phyloP scores from a whole-genome alignment of 768 basidiomycete genomes.

The Tylopilus vinaceipallidus region DNA sequence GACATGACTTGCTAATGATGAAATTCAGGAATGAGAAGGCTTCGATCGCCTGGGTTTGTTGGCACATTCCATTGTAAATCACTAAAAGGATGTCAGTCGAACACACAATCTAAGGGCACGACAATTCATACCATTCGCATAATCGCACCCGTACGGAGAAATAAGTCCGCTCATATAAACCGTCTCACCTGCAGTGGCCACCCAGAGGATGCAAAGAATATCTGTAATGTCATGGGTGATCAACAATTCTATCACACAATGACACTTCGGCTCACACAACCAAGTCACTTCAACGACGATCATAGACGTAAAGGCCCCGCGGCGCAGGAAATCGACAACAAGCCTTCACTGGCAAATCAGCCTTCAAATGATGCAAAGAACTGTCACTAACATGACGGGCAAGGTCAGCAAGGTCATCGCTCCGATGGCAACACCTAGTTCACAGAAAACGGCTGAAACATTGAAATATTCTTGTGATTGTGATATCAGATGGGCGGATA shows the following conservation, averaged over 20 bases:
- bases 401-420: slow-evolving; percentile 31
- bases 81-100: slow-evolving; percentile 11
- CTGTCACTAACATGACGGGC: slow-evolving; percentile 24
- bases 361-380: neutral
- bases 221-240: slow-evolving; percentile 18
- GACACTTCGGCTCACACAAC: slow-evolving; percentile 30
- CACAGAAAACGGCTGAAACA: slow-evolving; percentile 21
- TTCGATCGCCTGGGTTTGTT: slow-evolving; percentile 30
- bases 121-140: slow-evolving; percentile 2
- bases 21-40: slow-evolving; percentile 40
- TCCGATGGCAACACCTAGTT: slow-evolving; percentile 30
- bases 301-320: slow-evolving; percentile 39
- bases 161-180: neutral
- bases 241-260: neutral
- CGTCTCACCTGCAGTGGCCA: slow-evolving; percentile 34
- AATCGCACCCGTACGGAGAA: slow-evolving; percentile 14
- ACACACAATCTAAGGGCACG: neutral
- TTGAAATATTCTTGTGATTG: slow-evolving; percentile 10
- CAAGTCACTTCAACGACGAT: slow-evolving; percentile 37
- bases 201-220: slow-evolving; percentile 39
- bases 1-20: slow-evolving; percentile 27
- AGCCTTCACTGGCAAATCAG: slow-evolving; percentile 26
- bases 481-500: slow-evolving; percentile 29
- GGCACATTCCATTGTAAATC: slow-evolving; percentile 18
- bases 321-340: slow-evolving; percentile 33